Evolutionary conservation across 805 yeast genomes (phyloP), one percentile per base, ranked within the genome.

Genomic region (Hanseniaspora guilliermondii): DNA sequence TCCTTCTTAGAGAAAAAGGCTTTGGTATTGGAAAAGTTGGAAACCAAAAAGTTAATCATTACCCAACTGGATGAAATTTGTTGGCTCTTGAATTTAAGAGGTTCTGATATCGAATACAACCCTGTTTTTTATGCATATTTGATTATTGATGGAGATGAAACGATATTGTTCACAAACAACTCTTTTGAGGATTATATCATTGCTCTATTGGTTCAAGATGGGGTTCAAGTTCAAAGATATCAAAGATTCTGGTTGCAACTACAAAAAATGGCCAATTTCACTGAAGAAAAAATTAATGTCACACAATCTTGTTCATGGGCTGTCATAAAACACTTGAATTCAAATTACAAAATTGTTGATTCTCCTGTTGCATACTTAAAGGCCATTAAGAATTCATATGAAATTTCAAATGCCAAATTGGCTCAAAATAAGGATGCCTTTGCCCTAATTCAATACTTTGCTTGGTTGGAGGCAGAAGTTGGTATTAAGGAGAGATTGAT

Each of bases 381-480:
- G 68, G 77, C 88, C 0, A 74, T 82, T 56, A 93, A 93, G 67
- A 91, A 88, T 64, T 57, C 66, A 7, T 73, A 76, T 1, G 98
- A 93, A 66, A 72, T 87, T 19, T 66, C 70, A 47, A 91, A 91
- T 52, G 83, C 87, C 33, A 77, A 73, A 58, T 66, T 69, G 5
- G 93, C 96, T 0, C 98, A 93, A 64, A 70, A 78, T 50, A 83
- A 83, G 61, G 97, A 94, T 67, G 93, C 94, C 2, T 73, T 83
- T 40, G 88, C 93, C 0, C 70, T 87, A 32, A 74, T 79, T 24
- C 76, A 84, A 56, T 87, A 81, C 59, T 76, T 85, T 57, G 77
- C 95, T 0, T 93, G 97, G 97, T 69, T 91, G 25, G 87, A 87
- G 59, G 70, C 77, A 49, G 75, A 78, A 58, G 64, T 86, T 33